Conservation (phyloP, 2,329 filamentous ascomycete genomes). For the Verticillium longisporum region DNA sequence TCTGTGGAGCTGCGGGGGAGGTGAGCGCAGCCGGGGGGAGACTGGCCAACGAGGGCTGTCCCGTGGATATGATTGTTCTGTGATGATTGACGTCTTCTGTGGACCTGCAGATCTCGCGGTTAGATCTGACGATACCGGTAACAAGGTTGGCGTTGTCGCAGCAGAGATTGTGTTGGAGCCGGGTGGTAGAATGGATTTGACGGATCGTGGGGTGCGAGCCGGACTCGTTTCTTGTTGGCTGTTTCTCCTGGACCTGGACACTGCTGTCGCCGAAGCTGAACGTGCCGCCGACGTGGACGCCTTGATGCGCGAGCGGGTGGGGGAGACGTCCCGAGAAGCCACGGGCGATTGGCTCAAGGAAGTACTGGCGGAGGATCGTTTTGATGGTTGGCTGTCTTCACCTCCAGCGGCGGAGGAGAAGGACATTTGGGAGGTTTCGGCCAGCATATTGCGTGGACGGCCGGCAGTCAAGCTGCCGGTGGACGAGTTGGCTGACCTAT, state of each 20-base stretch:
- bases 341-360: conserved; percentile 28
- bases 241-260: conserved; percentile 45
- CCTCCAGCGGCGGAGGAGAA: conserved; percentile 17
- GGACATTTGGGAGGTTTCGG: conserved; percentile 15
- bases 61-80: conserved; percentile 27
- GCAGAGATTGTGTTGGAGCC: conserved; percentile 63
- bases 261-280: conserved; percentile 21
- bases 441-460: conserved; percentile 9
- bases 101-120: conserved; percentile 53
- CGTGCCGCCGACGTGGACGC: conserved; percentile 19
- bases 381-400: conserved; percentile 20
- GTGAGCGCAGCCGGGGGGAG: conserved; percentile 71
- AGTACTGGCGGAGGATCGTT: conserved; percentile 27
- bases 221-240: conserved; percentile 60
- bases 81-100: conserved; percentile 48
- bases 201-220: conserved; percentile 41
- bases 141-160: conserved; percentile 59
- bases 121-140: conserved; percentile 53
- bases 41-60: conserved; percentile 67
- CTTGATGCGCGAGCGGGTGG: conserved; percentile 29
- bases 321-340: conserved; percentile 41
- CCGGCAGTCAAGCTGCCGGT: conserved; percentile 18
- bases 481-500: conserved; percentile 23
- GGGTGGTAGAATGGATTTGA: conserved; percentile 53
- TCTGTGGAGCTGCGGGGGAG: conserved; percentile 53